Base-by-base conservation (phyloP, 2,329 filamentous ascomycete genomes). In the Cladosporium sp. region DNA sequence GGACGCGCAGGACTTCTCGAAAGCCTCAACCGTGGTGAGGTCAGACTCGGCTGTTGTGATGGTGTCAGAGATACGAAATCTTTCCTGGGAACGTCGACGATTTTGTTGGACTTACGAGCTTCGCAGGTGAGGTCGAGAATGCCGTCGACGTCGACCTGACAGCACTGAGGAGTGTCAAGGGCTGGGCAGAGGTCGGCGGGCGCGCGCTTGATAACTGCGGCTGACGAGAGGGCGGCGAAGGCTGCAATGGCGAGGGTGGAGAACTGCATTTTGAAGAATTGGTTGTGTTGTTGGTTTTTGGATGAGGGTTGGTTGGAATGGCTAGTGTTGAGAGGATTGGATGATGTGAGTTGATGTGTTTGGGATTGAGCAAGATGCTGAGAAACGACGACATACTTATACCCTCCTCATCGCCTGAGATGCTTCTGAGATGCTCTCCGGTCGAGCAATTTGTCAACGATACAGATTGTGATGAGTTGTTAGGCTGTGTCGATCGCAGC, bases 141-240 rank as follows among this genome's bases (percentile, higher is more conserved):
- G 2, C 66, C 67, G 12, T 66, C 63, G 31, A 68, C 69, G 40
- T 69, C 67, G 21, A 66, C 14, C 35, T 69, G 67, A 53, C 69
- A 70, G 67, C 69, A 70, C 50, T 60, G 60, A 44, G 67, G 67
- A 31, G 65, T 69, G 58, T 66, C 65, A 53, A 68, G 37, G 31
- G 67, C 49, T 18, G 69, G 67, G 63, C 69, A 70, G 57, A 68
- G 55, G 21, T 56, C 35, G 35, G 23, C 18, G 37, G 37, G 60
- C 4, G 62, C 61, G 29, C 49, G 55, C 28, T 64, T 21, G 55
- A 69, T 46, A 14, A 50, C 60, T 18, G 37, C 57, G 23, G 66
- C 63, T 53, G 66, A 65, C 26, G 62, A 60, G 44, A 67, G 64
- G 23, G 67, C 66, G 10, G 67, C 65, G 40, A 67, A 56, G 44